Conservation (phyloP, 1,284 basidiomycete species). For the Tylopilus orsonianus region DNA sequence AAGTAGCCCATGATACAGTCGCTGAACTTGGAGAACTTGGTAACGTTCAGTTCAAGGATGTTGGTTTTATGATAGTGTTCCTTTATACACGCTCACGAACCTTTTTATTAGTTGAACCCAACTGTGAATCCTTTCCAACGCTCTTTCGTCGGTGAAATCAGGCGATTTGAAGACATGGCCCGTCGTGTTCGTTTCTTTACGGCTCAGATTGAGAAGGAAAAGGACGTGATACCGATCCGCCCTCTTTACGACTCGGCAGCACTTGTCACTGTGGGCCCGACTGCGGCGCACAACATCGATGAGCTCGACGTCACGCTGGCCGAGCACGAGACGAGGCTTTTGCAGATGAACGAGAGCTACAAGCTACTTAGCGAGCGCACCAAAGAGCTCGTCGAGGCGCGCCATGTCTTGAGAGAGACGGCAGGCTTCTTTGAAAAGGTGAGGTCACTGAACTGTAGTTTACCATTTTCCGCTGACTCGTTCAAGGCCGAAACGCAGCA, state of each 20-base stretch:
- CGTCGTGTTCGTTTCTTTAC: slow-evolving; percentile 91
- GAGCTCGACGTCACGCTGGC: slow-evolving; percentile 87
- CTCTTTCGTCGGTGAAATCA: slow-evolving; percentile 94
- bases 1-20: slow-evolving; percentile 96
- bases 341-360: slow-evolving; percentile 94
- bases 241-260: slow-evolving; percentile 81
- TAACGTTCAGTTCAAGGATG: slow-evolving; percentile 97
- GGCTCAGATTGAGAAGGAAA: slow-evolving; percentile 84
- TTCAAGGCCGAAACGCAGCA: slow-evolving; percentile 78
- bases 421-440: slow-evolving; percentile 95
- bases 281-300: slow-evolving; percentile 91
- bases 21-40: slow-evolving; percentile 94
- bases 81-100: slow-evolving; percentile 1
- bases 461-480: slow-evolving; percentile 5
- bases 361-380: slow-evolving; percentile 86
- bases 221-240: slow-evolving; percentile 78
- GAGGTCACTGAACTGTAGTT: slow-evolving; percentile 20
- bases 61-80: slow-evolving; percentile 39
- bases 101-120: slow-evolving; percentile 77
- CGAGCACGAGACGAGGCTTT: slow-evolving; percentile 85
- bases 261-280: slow-evolving; percentile 83
- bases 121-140: slow-evolving; percentile 97
- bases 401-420: slow-evolving; percentile 92
- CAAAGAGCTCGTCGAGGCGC: slow-evolving; percentile 89
- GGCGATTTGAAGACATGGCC: slow-evolving; percentile 94